phyloP scores from a whole-genome alignment of 148 eudicot genomes.

The Camellia lanceoleosa region DNA sequence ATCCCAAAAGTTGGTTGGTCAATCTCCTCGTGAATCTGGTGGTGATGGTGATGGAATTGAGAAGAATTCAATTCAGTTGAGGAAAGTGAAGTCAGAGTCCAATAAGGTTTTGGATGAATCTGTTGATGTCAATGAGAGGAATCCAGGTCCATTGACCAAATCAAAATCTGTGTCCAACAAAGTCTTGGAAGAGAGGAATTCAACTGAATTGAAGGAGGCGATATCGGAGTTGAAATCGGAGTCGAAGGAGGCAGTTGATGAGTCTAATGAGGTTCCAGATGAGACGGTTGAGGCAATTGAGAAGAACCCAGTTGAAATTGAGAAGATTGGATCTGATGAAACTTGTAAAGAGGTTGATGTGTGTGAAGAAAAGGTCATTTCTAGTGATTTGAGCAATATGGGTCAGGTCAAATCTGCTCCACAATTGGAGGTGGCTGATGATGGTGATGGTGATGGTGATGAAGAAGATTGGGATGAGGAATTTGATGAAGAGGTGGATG shows the following conservation, averaged over 20 bases:
- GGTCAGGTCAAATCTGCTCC: conserved; percentile 25
- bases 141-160: conserved; percentile 17
- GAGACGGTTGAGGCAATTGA: conserved; percentile 15
- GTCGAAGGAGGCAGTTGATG: conserved; percentile 13
- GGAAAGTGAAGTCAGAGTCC: conserved; percentile 12
- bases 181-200: conserved; percentile 11
- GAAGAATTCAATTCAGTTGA: conserved; percentile 14
- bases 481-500: conserved; percentile 5
- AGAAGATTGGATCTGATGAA: conserved; percentile 26
- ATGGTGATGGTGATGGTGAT: background rate
- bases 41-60: conserved; percentile 11
- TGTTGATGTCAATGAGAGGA: conserved; percentile 15
- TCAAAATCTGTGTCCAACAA: conserved; percentile 7
- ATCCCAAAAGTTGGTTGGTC: background rate
- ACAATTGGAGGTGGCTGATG: conserved; percentile 2
- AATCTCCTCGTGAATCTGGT: conserved; percentile 1
- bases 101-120: conserved; percentile 14
- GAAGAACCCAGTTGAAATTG: conserved; percentile 19
- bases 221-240: conserved; percentile 9
- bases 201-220: conserved; percentile 6
- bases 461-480: conserved; percentile 26
- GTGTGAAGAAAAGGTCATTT: conserved; percentile 31
- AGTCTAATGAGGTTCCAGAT: background rate
- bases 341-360: conserved; percentile 22
- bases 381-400: conserved; percentile 11